Conservation (phyloP, 176 grass and related monocot genomes). For the Carex pumila region DNA sequence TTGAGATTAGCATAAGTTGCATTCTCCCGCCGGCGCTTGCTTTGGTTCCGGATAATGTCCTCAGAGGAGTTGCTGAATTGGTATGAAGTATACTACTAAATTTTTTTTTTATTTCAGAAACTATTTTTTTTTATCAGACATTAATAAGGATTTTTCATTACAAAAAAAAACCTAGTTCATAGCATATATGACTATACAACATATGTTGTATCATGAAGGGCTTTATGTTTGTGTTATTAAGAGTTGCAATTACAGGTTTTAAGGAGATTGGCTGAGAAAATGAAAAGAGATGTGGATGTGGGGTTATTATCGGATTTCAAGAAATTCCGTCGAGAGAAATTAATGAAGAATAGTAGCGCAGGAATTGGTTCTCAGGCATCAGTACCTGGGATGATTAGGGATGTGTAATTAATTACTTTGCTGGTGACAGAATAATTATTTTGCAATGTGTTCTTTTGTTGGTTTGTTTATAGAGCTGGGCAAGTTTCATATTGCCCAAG, state of each 20-base stretch:
- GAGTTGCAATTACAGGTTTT: constrained; percentile 39
- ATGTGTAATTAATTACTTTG: neutral
- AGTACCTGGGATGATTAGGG: neutral
- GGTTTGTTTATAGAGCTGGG: neutral
- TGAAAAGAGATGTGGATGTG: constrained; percentile 66
- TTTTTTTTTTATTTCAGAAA: neutral
- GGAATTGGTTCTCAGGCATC: neutral
- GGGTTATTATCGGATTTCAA: constrained; percentile 52
- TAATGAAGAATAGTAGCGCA: neutral
- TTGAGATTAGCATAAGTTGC: constrained; percentile 50
- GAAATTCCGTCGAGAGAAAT: constrained; percentile 41
- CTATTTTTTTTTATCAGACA: neutral
- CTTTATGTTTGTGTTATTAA: neutral
- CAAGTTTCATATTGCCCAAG: neutral
- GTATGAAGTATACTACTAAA: constrained; percentile 2
- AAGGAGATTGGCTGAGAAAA: constrained; percentile 45
- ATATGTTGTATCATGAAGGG: neutral
- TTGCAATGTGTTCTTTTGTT: neutral
- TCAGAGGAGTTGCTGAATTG: constrained; percentile 46
- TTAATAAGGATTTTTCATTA: neutral
- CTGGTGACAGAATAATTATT: neutral
- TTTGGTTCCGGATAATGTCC: constrained; percentile 37
- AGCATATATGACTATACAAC: no score
- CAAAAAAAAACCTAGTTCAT: neutral
- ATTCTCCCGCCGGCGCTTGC: constrained; percentile 43